phyloP scores from a whole-genome alignment of 768 basidiomycete genomes.

The Trametes maxima region DNA sequence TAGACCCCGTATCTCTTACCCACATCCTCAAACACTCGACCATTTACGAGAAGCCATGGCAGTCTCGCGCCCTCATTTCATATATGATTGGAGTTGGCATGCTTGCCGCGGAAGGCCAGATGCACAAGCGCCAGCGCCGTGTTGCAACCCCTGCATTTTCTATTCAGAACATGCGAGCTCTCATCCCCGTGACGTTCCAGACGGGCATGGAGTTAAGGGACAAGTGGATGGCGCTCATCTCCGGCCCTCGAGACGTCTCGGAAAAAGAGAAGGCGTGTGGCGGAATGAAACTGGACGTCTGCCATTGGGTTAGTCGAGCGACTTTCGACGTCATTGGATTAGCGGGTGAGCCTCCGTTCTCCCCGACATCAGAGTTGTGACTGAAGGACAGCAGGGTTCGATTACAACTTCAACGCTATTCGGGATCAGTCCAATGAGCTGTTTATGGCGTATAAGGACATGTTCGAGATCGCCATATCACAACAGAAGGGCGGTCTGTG shows the following conservation, averaged over 20 bases:
- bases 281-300: constrained; percentile 63
- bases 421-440: constrained; percentile 78
- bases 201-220: constrained; percentile 66
- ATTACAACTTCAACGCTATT: constrained; percentile 85
- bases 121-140: constrained; percentile 80
- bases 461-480: constrained; percentile 75
- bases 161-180: constrained; percentile 69
- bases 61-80: constrained; percentile 72
- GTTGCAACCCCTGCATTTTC: constrained; percentile 81
- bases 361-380: neutral
- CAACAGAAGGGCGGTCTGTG: constrained; percentile 54
- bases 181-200: constrained; percentile 71
- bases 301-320: constrained; percentile 77
- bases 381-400: constrained; percentile 60
- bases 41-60: constrained; percentile 84
- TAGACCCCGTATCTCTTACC: constrained; percentile 74
- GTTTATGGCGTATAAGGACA: constrained; percentile 79
- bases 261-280: constrained; percentile 11
- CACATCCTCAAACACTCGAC: constrained; percentile 74
- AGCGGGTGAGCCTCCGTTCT: constrained; percentile 53
- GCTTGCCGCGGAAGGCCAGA: constrained; percentile 75
- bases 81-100: constrained; percentile 82
- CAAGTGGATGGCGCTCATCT: constrained; percentile 57
- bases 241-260: constrained; percentile 29
- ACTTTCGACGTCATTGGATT: constrained; percentile 92